Evolutionary conservation across 495 filamentous ascomycete species (phyloP), one percentile per base, ranked within the genome.

Genomic region (Talaromyces trachyspermus): DNA sequence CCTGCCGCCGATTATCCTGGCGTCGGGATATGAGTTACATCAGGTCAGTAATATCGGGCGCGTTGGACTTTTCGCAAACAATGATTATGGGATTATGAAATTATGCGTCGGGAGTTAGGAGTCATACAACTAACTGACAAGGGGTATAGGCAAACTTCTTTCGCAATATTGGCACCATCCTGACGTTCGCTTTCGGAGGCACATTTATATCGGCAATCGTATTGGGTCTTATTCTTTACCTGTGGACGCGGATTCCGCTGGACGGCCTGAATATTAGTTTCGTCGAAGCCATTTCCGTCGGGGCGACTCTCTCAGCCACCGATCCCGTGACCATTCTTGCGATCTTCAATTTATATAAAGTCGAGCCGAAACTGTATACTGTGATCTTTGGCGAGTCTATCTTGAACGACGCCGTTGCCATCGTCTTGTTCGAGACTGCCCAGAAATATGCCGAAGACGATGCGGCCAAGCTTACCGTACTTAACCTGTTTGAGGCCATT

Each of bases 301-400:
- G 92, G 42, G 92, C 92, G 17, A 97, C 92, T 0, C 77, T 98
- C 20, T 97, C 92, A 2, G 92, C 92, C 46, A 98, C 92, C 0
- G 92, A 98, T 58, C 92, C 92, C 0, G 89, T 98, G 40, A 98
- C 92, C 0, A 96, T 98, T 54, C 74, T 98, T 25, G 92, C 92
- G 43, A 98, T 98, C 48, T 98, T 98, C 80, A 98, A 95, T 60
- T 84, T 94, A 1, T 97, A 96, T 74, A 95, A 96, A 66, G 92
- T 98, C 43, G 92, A 98, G 62, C 92, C 92, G 8, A 96, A 96
- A 66, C 77, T 98, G 4, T 98, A 98, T 62, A 98, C 92, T 5
- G 77, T 97, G 54, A 97, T 98, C 49, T 98, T 98, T 62, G 92
- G 92, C 55, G 92, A 98, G 65, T 95, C 90, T 25, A 97, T 98